Evolutionary conservation across 2,329 filamentous ascomycete genomes (phyloP).

Genomic region (Cladosporium sp.): DNA sequence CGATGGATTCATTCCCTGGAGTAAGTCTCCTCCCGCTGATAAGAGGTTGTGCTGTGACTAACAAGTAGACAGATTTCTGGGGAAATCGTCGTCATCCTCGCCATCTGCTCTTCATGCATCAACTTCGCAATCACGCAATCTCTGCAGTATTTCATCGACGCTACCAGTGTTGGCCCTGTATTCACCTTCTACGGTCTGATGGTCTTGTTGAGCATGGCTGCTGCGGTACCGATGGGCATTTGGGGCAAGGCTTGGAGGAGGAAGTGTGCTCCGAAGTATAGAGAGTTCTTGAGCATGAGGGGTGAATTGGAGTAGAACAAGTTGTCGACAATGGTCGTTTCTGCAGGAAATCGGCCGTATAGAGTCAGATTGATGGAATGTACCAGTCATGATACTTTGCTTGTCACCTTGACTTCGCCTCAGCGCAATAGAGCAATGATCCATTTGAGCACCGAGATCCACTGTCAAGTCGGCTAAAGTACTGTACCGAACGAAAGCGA

Average conservation of each 20-base stretch:
- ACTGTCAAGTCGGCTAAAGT: no score
- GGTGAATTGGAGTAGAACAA: constrained; percentile 1
- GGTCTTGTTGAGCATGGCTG: constrained; percentile 24
- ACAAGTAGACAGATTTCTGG: constrained; percentile 14
- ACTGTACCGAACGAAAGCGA: no score
- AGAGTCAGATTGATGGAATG: no score
- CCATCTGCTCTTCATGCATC: constrained; percentile 18
- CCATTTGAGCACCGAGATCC: no score
- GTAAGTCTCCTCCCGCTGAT: constrained; percentile 19
- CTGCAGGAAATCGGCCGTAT: no score
- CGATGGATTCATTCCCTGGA: constrained; percentile 26
- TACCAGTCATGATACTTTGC: no score
- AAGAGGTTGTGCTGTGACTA: no score
- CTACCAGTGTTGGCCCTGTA: constrained; percentile 26
- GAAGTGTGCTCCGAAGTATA: constrained; percentile 16
- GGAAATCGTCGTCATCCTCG: constrained; percentile 22
- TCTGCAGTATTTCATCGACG: constrained; percentile 37
- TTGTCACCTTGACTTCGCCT: no score
- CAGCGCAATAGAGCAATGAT: no score
- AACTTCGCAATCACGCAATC: constrained; percentile 25
- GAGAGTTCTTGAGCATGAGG: constrained; percentile 14
- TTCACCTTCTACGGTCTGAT: constrained; percentile 35
- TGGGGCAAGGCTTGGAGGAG: constrained; percentile 34
- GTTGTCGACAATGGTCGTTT: no score
- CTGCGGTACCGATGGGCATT: constrained; percentile 28